A percentile compares a stretch with the other conserved stretches of the same genome.
These are phyloP conservation scores for Jacaranda copaia DNA, from an alignment of 257 asterid genomes.

Conservation along the genomic window DNA sequence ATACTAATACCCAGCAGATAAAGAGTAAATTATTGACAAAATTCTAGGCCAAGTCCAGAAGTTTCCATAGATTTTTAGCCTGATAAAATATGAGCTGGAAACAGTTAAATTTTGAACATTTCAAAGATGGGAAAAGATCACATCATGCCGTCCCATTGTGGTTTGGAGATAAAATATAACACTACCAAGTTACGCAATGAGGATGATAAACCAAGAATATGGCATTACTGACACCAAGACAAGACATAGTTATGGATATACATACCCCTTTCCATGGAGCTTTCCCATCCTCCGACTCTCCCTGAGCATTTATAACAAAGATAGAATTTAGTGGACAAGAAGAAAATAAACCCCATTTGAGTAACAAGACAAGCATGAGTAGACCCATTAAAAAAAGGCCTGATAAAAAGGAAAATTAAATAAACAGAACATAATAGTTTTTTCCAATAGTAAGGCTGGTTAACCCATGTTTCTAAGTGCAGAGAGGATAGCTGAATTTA, in stretches of 20 bases:
- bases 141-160: conserved; percentile 10
- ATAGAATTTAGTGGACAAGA: conserved; percentile 24
- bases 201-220: neutral
- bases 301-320: conserved; percentile 59
- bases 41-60: neutral
- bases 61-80: neutral
- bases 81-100: neutral
- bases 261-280: conserved; percentile 99
- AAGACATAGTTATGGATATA: conserved; percentile 30
- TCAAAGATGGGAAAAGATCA: neutral
- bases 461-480: neutral
- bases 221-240: conserved; percentile 10
- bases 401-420: neutral
- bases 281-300: conserved; percentile 77
- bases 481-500: neutral
- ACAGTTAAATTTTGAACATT: neutral
- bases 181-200: neutral
- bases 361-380: neutral
- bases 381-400: neutral
- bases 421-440: neutral
- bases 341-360: conserved; percentile 8
- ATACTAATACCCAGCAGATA: neutral
- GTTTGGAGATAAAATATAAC: conserved; percentile 1
- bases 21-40: neutral
- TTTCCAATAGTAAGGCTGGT: neutral